Percentiles rank a stretch among this genome's conserved stretches.
These are phyloP conservation scores for Chalciporus chontae DNA, from an alignment of 768 basidiomycete genomes.

Conservation along the genomic window DNA sequence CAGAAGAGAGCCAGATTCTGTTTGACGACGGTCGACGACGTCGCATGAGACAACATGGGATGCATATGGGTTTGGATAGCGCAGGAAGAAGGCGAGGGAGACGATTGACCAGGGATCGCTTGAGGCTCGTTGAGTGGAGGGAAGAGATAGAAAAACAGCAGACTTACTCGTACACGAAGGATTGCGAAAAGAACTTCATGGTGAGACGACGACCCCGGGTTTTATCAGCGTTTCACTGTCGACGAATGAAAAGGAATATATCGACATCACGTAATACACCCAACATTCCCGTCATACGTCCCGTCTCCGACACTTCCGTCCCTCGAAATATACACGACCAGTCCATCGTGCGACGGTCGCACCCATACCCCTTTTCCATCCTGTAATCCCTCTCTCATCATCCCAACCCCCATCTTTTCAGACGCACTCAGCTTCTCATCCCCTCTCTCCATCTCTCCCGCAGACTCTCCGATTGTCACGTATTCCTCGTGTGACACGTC, in stretches of 20 bases:
- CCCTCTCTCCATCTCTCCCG: slow-evolving; percentile 34
- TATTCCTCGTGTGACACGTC: slow-evolving; percentile 79
- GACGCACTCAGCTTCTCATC: slow-evolving; percentile 25
- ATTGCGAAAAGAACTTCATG: slow-evolving; percentile 55
- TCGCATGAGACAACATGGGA: slow-evolving; percentile 94
- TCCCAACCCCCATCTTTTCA: slow-evolving; percentile 41
- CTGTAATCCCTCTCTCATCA: slow-evolving; percentile 44
- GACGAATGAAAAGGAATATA: not conserved
- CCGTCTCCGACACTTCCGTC: slow-evolving; percentile 48
- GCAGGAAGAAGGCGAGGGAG: slow-evolving; percentile 88
- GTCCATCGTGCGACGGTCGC: slow-evolving; percentile 73
- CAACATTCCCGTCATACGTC: slow-evolving; percentile 43
- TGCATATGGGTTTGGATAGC: slow-evolving; percentile 95
- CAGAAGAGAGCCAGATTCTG: slow-evolving; percentile 68
- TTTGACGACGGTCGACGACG: slow-evolving; percentile 80
- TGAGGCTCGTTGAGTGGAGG: slow-evolving; percentile 11
- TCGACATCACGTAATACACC: slow-evolving; percentile 9
- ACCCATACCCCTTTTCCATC: slow-evolving; percentile 54
- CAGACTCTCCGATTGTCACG: slow-evolving; percentile 55
- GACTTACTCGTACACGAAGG: slow-evolving; percentile 55
- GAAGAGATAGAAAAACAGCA: not conserved
- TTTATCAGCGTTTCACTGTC: no score
- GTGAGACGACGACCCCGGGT: slow-evolving; percentile 40
- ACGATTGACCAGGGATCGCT: slow-evolving; percentile 95
- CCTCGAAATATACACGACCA: slow-evolving; percentile 48